Evolutionary conservation across 2,329 filamentous ascomycete species (phyloP).

Genomic region (Beauveria australis): DNA sequence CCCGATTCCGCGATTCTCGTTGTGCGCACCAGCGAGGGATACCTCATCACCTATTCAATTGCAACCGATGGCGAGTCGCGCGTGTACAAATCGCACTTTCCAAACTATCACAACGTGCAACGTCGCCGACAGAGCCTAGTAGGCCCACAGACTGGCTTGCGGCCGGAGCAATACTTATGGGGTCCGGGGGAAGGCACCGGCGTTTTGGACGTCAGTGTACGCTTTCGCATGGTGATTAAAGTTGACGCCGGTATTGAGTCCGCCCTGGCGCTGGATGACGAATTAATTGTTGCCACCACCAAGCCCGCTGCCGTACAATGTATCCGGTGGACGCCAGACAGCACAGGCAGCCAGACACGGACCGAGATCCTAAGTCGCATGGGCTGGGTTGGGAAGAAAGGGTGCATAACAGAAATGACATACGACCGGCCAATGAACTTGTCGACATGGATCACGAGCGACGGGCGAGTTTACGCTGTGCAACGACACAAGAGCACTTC

Average conservation of each 20-base stretch:
- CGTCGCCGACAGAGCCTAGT: conserved; percentile 53
- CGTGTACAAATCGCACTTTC: conserved; percentile 79
- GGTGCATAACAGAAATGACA: conserved; percentile 73
- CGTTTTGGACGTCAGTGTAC: conserved; percentile 77
- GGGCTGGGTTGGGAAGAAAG: conserved; percentile 74
- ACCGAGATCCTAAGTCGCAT: conserved; percentile 87
- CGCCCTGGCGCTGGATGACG: conserved; percentile 82
- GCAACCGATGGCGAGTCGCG: conserved; percentile 73
- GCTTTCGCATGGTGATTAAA: conserved; percentile 96
- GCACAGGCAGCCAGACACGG: conserved; percentile 71
- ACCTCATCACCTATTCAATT: conserved; percentile 88
- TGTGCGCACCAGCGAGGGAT: conserved; percentile 77
- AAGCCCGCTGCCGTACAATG: conserved; percentile 95
- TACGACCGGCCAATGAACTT: conserved; percentile 96
- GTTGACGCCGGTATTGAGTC: conserved; percentile 91
- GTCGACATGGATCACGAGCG: conserved; percentile 82
- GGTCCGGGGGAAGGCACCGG: conserved; percentile 76
- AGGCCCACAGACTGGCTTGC: conserved; percentile 44
- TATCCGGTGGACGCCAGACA: conserved; percentile 88
- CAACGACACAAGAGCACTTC: conserved; percentile 53
- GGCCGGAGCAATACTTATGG: conserved; percentile 56
- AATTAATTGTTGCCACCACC: conserved; percentile 81
- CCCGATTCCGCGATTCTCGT: conserved; percentile 91
- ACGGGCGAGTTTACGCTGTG: conserved; percentile 84
- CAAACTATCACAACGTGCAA: conserved; percentile 56